These are phyloP conservation scores for Solanum phureja DNA, from an alignment of 257 asterid genomes.

Conservation along the genomic window DNA sequence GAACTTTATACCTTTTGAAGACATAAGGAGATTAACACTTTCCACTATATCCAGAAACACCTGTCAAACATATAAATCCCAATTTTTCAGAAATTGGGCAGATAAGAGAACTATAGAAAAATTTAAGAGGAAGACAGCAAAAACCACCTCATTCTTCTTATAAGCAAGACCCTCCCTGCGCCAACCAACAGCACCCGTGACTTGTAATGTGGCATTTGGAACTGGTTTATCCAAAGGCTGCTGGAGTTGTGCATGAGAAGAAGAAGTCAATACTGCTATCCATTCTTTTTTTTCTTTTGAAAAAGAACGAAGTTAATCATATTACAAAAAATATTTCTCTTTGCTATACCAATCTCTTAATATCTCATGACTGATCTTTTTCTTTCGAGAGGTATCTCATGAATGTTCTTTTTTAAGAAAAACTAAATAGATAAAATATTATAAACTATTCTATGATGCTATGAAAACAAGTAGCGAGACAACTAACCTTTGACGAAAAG, in stretches of 20 bases:
- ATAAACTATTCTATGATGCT: neutral
- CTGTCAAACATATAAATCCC: constrained; percentile 24
- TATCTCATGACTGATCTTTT: neutral
- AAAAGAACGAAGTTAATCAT: neutral
- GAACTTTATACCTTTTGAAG: constrained; percentile 67
- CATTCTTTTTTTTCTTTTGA: neutral
- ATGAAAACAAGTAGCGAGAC: neutral
- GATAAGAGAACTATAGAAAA: neutral
- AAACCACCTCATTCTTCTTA: constrained; percentile 89
- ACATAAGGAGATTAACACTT: constrained; percentile 98
- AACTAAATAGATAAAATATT: neutral
- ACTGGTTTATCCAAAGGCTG: constrained; percentile 89
- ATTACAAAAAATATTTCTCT: neutral
- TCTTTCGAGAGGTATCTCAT: neutral
- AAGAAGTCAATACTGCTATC: constrained; percentile 6
- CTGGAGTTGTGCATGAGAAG: constrained; percentile 10
- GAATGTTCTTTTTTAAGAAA: neutral
- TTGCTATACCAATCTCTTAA: neutral
- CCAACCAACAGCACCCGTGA: constrained; percentile 99
- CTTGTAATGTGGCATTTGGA: constrained; percentile 97
- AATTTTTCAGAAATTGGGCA: neutral
- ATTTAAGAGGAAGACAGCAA: neutral
- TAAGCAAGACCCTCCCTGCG: constrained; percentile 95
- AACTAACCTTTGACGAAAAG: constrained; percentile 87
- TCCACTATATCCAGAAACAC: constrained; percentile 98